Evolutionary conservation across 345 rosid genomes (phyloP), one percentile per base, ranked within the genome.

Genomic region (Orychophragmus violaceus): DNA sequence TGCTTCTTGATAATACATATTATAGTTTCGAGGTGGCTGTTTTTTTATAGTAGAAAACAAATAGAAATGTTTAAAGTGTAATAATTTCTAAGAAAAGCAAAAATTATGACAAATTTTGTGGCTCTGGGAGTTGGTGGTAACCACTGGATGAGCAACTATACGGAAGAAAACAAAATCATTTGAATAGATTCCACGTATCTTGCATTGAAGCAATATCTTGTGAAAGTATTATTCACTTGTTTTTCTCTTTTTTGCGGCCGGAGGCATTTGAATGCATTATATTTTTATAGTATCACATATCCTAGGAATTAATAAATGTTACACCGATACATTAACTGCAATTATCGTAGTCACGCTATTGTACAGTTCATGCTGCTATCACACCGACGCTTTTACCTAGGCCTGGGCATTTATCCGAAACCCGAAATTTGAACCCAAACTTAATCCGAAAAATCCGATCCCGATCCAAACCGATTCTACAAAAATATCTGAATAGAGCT

Each of bases 121-220:
- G 35, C 11, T 33, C 3, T 9, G 10, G n/a, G 41, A 8, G 69
- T 64, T 64, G 69, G 69, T 63, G 57, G 37, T 27, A 30, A 49
- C 58, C 56, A 33, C 22, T 64, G 1, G 28, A 24, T 24, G 19
- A 2, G 36, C 59, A 64, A 64, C 68, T 64, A 50, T 50, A 23
- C 11, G 23, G 7, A 14, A 33, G 10, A 33, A 33, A 16, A 63
- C 69, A 64, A 64, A 22, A 2, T n/a, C 4, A 5, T 50, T 14
- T 24, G 46, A 3, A 32, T 64, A 50, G 48, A 49, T 35, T 64
- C 46, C 48, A 64, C 48, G 35, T 64, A 64, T 35, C 50, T n/a
- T n/a, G n/a, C n/a, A n/a, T n/a, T n/a, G 45, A 48, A 62, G 44
- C 10, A 62, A 32, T 62, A 62, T 19, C 32, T 12, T 61, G 4